These are phyloP conservation scores for Sanguinoderma infundibulare DNA, from an alignment of 1,284 basidiomycete genomes.

Conservation along the genomic window DNA sequence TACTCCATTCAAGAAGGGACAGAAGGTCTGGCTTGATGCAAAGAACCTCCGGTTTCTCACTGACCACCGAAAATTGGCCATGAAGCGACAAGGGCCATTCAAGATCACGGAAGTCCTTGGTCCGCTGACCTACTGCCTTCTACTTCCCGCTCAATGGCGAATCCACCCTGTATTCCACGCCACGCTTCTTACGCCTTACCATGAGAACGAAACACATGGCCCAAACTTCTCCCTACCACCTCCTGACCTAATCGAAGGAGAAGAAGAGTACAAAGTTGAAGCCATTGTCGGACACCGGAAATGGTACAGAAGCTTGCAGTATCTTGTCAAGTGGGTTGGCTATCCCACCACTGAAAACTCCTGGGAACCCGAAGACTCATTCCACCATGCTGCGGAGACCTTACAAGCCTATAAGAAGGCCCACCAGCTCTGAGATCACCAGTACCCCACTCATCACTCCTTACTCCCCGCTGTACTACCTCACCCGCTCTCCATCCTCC, in stretches of 20 bases:
- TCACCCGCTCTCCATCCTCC: not conserved
- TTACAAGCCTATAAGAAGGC: not conserved
- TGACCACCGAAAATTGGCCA: not conserved
- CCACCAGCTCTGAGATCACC: not conserved
- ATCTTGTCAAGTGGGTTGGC: conserved; percentile 18
- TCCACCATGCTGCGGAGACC: not conserved
- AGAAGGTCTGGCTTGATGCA: conserved; percentile 4
- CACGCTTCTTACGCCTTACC: conserved; percentile 8
- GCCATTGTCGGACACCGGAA: conserved; percentile 14
- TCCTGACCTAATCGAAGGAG: conserved; percentile 15
- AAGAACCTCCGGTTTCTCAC: not conserved
- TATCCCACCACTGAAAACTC: conserved; percentile 1
- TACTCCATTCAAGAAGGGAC: conserved; percentile 3
- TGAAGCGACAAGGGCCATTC: not conserved
- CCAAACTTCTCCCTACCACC: conserved; percentile 11
- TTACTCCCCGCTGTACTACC: not conserved
- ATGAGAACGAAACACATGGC: conserved; percentile 15
- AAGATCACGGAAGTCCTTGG: not conserved
- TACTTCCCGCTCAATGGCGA: not conserved
- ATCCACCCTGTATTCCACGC: conserved; percentile 19
- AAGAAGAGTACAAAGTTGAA: conserved; percentile 20
- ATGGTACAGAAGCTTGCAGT: not conserved
- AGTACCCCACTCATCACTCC: not conserved
- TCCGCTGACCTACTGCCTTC: not conserved
- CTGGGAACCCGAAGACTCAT: not conserved